These are phyloP conservation scores for Fusarium avenaceum DNA, from an alignment of 2,329 filamentous ascomycete genomes.

Conservation along the genomic window DNA sequence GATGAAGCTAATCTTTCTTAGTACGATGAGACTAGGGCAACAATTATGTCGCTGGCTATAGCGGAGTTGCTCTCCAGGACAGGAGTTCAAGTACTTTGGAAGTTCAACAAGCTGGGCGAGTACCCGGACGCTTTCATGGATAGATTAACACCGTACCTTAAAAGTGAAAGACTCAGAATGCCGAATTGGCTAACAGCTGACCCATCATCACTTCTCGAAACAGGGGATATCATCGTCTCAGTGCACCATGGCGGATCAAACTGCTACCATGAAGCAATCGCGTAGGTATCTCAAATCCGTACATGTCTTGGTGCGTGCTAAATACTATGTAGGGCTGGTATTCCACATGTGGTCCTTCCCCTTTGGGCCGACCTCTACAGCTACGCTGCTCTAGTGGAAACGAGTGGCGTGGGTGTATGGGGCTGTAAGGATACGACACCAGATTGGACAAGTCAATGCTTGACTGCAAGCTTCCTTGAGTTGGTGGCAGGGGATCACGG, in stretches of 20 bases:
- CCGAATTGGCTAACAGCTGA: slow-evolving; percentile 49
- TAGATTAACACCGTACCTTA: slow-evolving; percentile 26
- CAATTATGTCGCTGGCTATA: background rate
- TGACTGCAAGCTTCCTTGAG: slow-evolving; percentile 47
- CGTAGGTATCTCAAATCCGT: slow-evolving; percentile 14
- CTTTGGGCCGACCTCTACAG: slow-evolving; percentile 63
- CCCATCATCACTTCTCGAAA: slow-evolving; percentile 52
- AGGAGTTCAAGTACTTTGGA: slow-evolving; percentile 53
- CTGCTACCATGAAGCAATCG: slow-evolving; percentile 39
- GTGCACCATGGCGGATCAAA: slow-evolving; percentile 45
- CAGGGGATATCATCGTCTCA: slow-evolving; percentile 42
- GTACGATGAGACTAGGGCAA: slow-evolving; percentile 13
- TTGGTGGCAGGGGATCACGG: background rate
- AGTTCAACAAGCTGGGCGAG: slow-evolving; percentile 32
- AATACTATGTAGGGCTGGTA: slow-evolving; percentile 50
- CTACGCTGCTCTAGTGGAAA: slow-evolving; percentile 59
- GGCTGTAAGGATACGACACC: slow-evolving; percentile 55
- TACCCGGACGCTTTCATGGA: slow-evolving; percentile 24
- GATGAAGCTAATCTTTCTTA: background rate
- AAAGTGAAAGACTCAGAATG: slow-evolving; percentile 36
- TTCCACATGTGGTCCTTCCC: slow-evolving; percentile 62
- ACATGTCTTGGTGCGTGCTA: background rate
- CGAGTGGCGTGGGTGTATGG: slow-evolving; percentile 58
- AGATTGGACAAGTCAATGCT: slow-evolving; percentile 43
- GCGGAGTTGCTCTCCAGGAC: slow-evolving; percentile 3